Evolutionary conservation across 2,329 filamentous ascomycete genomes (phyloP), one percentile per base, ranked within the genome.

Genomic region (Hypoxylon sp.): DNA sequence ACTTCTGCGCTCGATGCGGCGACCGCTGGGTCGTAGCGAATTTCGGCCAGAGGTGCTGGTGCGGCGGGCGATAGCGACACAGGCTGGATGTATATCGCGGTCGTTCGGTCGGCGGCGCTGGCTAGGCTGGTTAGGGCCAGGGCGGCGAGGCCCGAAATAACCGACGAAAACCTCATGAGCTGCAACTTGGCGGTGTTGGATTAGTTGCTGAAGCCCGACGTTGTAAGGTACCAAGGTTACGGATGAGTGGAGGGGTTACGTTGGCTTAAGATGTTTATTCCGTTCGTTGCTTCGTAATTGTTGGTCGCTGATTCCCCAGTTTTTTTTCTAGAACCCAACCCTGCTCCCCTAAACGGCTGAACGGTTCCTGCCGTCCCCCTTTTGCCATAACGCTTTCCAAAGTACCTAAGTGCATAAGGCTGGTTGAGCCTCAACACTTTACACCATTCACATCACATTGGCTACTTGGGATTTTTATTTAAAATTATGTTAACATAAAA

Each of bases 81-180:
- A 57, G 85, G 82, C 68, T 89, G 86, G 72, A 88, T 80, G 80
- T 85, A 86, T 78, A 89, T 79, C 63, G 85, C 78, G 32, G 83
- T 83, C 32, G 82, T 85, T 65, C 82, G 82, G 45, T 77, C 75
- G 51, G 67, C 67, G 52, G 81, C 79, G 38, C 72, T 73, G 65
- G 80, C 81, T 46, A 82, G 72, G 36, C 81, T 75, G 14, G 81
- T 79, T 13, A 74, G 61, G 11, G 72, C 73, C 49, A 80, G 68
- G 65, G 81, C 80, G 69, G 80, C 78, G n/a, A 87, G 75, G 53
- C 81, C 77, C 28, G 81, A 78, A 50, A 85, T 49, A 38, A 85
- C 50, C 13, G 79, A 75, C 17, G 79, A 67, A 68, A 80, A 70
- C 72, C 79, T 83, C 85, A 86, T 87, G 55, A 49, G 46, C 67